These are phyloP conservation scores for Platanthera zijinensis DNA, from an alignment of 106 monocot genomes.

Conservation along the genomic window DNA sequence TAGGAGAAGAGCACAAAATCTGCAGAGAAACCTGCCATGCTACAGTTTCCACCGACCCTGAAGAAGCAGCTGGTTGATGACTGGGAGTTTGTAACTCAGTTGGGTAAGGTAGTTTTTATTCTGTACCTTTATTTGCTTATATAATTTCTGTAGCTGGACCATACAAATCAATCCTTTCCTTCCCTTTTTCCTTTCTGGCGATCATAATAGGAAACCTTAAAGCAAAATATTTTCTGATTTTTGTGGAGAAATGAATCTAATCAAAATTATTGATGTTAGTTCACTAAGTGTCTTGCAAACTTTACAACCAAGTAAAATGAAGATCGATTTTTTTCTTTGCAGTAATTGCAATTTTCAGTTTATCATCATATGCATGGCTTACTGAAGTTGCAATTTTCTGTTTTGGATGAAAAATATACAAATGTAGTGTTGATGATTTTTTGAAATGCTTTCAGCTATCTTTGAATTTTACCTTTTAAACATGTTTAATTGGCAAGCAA, in stretches of 20 bases:
- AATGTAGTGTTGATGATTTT: no score
- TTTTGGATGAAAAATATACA: no score
- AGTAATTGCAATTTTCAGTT: neutral
- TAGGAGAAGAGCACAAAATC: conserved; percentile 69
- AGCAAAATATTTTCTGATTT: neutral
- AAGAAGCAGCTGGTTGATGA: conserved; percentile 96
- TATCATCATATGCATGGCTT: no score
- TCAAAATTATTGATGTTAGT: neutral
- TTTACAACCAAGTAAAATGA: neutral
- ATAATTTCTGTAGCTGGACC: neutral
- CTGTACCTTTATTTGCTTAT: conserved; percentile 1
- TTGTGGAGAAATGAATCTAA: neutral
- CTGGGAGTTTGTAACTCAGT: conserved; percentile 84
- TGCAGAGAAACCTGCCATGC: conserved; percentile 40
- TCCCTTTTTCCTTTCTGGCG: neutral
- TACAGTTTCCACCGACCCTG: conserved; percentile 70
- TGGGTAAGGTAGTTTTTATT: conserved; percentile 72
- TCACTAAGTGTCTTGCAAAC: neutral
- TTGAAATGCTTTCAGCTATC: no score
- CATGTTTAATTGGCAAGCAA: no score
- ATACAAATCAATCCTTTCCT: neutral
- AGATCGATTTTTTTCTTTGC: neutral
- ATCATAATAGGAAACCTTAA: neutral
- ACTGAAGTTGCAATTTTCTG: no score
- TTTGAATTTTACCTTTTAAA: no score